Conservation (phyloP, 1,284 basidiomycete genomes). For the Sphaerobolus stellatus region DNA sequence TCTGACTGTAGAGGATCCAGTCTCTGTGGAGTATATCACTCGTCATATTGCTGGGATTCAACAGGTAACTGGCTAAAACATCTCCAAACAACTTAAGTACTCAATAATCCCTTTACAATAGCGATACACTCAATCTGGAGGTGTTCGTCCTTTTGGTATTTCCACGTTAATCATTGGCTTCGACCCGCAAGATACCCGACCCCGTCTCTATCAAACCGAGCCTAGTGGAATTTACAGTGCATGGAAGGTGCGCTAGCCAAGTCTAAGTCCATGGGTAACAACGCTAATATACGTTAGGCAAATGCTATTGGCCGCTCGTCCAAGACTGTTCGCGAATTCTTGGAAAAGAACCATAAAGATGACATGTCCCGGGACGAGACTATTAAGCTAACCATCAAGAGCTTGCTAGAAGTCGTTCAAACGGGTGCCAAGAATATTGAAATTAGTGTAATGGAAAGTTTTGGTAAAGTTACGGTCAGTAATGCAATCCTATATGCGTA, state of each 20-base stretch:
- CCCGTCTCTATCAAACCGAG: conserved; percentile 95
- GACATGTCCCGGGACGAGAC: conserved; percentile 85
- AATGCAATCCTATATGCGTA: background rate
- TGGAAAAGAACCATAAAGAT: conserved; percentile 98
- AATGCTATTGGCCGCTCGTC: conserved; percentile 97
- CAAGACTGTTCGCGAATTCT: conserved; percentile 97
- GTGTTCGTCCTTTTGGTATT: conserved; percentile 97
- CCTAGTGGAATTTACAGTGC: conserved; percentile 97
- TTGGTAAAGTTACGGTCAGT: conserved; percentile 85
- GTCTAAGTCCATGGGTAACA: background rate
- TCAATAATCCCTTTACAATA: conserved; percentile 31
- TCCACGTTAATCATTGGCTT: conserved; percentile 97
- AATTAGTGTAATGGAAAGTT: conserved; percentile 94
- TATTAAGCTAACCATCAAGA: conserved; percentile 95
- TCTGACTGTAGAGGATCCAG: conserved; percentile 96
- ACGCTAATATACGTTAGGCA: conserved; percentile 54
- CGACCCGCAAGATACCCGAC: conserved; percentile 87
- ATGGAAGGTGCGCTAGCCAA: conserved; percentile 78
- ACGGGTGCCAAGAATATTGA: conserved; percentile 99
- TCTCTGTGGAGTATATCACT: conserved; percentile 98
- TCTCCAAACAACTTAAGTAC: background rate
- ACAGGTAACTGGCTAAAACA: conserved; percentile 69
- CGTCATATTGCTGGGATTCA: conserved; percentile 97
- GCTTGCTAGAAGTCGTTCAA: conserved; percentile 96
- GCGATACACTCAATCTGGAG: conserved; percentile 98